Conservation (phyloP, 106 monocot species). For the Dendrobium catenatum region DNA sequence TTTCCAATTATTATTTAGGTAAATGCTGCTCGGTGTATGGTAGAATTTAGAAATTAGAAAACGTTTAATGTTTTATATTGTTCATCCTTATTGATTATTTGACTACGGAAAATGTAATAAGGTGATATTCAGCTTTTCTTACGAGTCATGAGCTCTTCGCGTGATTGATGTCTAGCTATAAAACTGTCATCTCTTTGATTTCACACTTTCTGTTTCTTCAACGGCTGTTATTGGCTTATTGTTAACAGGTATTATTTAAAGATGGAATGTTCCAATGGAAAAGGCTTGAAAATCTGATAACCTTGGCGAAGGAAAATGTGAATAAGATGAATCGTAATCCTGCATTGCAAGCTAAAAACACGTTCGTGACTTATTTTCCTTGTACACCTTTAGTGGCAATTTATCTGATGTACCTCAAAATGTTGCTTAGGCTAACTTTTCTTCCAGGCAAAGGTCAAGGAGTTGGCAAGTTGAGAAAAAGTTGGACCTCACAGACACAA, state of each 20-base stretch:
- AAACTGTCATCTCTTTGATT: background rate
- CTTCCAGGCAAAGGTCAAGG: conserved; percentile 32
- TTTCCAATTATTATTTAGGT: no score
- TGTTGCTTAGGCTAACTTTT: conserved; percentile 1
- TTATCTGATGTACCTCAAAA: conserved; percentile 1
- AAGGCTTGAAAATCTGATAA: conserved; percentile 92
- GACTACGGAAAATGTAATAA: no score
- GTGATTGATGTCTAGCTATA: no score
- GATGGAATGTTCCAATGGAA: conserved; percentile 99
- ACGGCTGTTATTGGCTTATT: background rate
- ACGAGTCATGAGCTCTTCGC: no score
- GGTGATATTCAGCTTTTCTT: no score
- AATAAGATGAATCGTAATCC: conserved; percentile 81
- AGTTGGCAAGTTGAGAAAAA: conserved; percentile 47
- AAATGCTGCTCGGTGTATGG: no score
- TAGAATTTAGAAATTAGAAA: no score
- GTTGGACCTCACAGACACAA: conserved; percentile 90
- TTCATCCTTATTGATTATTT: no score
- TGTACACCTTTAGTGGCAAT: background rate
- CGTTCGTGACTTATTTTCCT: conserved; percentile 29
- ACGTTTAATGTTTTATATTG: no score
- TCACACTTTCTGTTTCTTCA: background rate
- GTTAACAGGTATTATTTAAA: conserved; percentile 79
- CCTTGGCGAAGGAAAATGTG: conserved; percentile 96
- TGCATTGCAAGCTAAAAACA: conserved; percentile 54